phyloP scores from a whole-genome alignment of 108 stramenopile genomes.

The Aureococcus anophagefferens region DNA sequence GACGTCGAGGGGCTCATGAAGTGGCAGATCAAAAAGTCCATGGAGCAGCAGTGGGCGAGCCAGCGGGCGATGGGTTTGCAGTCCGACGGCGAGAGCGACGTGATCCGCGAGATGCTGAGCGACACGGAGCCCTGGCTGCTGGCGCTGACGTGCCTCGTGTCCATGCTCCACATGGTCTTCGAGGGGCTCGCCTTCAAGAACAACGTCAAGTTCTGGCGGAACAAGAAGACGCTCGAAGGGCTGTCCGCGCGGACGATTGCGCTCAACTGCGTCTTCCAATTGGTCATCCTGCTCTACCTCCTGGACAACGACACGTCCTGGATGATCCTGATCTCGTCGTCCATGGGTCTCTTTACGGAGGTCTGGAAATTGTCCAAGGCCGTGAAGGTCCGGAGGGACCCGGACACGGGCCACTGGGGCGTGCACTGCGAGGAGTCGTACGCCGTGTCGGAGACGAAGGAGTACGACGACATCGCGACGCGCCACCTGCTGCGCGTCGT shows the following conservation, averaged over 20 bases:
- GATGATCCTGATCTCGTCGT: conserved; percentile 56
- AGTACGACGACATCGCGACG: conserved; percentile 60
- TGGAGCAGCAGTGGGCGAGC: conserved; percentile 44
- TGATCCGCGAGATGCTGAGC: conserved; percentile 39
- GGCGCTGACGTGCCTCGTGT: conserved; percentile 48
- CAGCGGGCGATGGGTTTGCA: conserved; percentile 41
- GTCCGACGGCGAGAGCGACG: conserved; percentile 18
- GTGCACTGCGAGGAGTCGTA: conserved; percentile 29
- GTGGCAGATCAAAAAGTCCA: conserved; percentile 54
- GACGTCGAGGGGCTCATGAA: conserved; percentile 29
- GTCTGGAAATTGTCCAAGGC: conserved; percentile 62
- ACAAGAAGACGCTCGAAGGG: conserved; percentile 64
- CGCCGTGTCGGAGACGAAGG: conserved; percentile 50
- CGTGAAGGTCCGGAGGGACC: conserved; percentile 21
- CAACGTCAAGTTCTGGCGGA: conserved; percentile 71
- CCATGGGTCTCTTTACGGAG: conserved; percentile 62
- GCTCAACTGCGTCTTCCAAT: conserved; percentile 59
- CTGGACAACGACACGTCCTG: conserved; percentile 63
- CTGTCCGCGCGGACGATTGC: conserved; percentile 54
- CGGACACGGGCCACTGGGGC: no score
- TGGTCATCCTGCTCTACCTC: conserved; percentile 65
- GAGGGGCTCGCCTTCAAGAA: conserved; percentile 72
- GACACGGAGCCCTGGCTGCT: conserved; percentile 59
- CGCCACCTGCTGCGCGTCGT: conserved; percentile 52
- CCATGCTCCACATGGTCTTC: conserved; percentile 62